phyloP scores from a whole-genome alignment of 1,284 basidiomycete genomes.

The Pyrrhoderma noxium region DNA sequence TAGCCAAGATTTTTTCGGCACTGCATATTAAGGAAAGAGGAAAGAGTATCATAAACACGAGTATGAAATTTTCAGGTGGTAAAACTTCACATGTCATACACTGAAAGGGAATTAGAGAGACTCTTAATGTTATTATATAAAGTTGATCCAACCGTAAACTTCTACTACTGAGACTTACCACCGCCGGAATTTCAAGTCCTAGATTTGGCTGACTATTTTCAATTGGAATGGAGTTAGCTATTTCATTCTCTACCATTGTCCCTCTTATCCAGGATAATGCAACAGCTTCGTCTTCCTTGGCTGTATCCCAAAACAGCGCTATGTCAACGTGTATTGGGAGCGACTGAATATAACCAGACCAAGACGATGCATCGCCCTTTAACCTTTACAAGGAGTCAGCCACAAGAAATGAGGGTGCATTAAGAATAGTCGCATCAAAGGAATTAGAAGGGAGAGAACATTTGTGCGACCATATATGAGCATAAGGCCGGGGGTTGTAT shows the following conservation, averaged over 20 bases:
- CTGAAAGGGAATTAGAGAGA: neutral
- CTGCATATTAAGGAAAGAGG: too few relatives aligned
- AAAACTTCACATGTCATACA: neutral
- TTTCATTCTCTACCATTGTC: constrained; percentile 37
- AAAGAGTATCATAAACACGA: too few relatives aligned
- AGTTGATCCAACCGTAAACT: too few relatives aligned
- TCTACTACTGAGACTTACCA: too few relatives aligned
- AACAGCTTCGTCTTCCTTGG: constrained; percentile 29
- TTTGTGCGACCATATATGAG: neutral
- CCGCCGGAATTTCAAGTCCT: neutral
- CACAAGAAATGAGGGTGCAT: neutral
- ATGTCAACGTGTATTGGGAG: constrained; percentile 45
- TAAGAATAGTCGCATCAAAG: neutral
- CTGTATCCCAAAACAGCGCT: constrained; percentile 54
- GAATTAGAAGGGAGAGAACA: constrained; percentile 1
- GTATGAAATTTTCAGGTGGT: too few relatives aligned
- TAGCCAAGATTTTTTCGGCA: neutral
- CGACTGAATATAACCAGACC: constrained; percentile 63
- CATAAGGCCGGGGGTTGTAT: neutral
- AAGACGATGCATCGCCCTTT: constrained; percentile 42
- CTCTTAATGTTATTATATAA: neutral
- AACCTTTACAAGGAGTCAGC: constrained; percentile 25
- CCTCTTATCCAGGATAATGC: constrained; percentile 40
- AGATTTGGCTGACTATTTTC: neutral
- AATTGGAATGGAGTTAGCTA: neutral